A percentile compares a stretch with the other conserved stretches of the same genome.
phyloP scores from a whole-genome alignment of 1,284 basidiomycete species.

The Cryptococcus sp. region DNA sequence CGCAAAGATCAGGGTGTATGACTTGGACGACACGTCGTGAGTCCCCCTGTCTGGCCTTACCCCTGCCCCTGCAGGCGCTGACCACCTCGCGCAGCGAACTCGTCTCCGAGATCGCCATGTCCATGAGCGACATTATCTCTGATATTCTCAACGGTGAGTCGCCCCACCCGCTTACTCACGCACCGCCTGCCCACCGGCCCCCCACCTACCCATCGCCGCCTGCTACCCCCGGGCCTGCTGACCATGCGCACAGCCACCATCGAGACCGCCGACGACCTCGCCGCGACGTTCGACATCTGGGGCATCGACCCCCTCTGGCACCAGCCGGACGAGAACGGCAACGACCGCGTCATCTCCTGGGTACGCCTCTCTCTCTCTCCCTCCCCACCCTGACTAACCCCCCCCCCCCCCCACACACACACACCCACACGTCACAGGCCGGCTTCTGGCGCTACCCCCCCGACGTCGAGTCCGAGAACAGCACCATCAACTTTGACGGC shows the following conservation, averaged over 20 bases:
- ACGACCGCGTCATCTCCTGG: conserved; percentile 25
- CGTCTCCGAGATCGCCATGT: conserved; percentile 6
- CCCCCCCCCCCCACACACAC: too few species aligned
- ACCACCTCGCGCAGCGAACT: conserved; percentile 8
- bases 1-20: conserved; percentile 26
- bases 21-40: conserved; percentile 19
- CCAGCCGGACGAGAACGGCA: conserved; percentile 27
- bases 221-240: too few species aligned
- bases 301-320: conserved; percentile 44
- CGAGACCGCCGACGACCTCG: conserved; percentile 13
- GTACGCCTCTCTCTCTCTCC: conserved; percentile 2
- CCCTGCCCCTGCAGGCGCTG: too few species aligned
- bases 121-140: conserved; percentile 33
- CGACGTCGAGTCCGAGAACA: conserved; percentile 6
- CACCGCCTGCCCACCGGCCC: too few species aligned
- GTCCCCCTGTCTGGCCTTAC: too few species aligned
- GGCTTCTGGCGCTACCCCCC: conserved; percentile 19
- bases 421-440: too few species aligned
- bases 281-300: conserved; percentile 18
- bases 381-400: not conserved
- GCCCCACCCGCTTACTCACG: not conserved
- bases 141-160: conserved; percentile 28
- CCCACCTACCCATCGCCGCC: too few species aligned
- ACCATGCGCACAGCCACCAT: conserved; percentile 10
- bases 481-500: conserved; percentile 22